A percentile compares a stretch with the other conserved stretches of the same genome.
Conservation (phyloP, 2,329 filamentous ascomycete species). For the Alternaria arborescens region DNA sequence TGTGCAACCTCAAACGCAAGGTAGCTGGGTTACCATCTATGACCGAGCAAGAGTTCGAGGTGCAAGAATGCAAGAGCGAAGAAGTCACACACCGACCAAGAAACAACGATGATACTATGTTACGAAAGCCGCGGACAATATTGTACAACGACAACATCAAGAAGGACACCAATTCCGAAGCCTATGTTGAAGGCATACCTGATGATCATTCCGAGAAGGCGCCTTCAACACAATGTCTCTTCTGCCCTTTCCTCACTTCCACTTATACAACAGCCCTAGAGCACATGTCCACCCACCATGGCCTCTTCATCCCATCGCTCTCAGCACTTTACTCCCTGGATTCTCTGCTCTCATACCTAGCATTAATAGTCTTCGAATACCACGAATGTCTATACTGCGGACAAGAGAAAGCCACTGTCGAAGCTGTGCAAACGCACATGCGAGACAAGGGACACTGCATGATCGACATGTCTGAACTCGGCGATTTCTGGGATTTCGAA, state of each 20-base stretch:
- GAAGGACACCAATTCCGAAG: background rate
- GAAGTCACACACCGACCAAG: background rate
- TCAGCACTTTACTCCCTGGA: background rate
- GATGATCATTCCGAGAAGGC: background rate
- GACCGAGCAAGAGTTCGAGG: background rate
- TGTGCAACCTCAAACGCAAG: slow-evolving; percentile 4
- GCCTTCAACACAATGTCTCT: slow-evolving; percentile 4
- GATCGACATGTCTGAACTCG: background rate
- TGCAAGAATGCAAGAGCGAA: background rate
- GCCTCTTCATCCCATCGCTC: background rate
- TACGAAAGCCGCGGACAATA: background rate
- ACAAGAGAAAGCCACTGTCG: background rate
- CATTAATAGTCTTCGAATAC: background rate
- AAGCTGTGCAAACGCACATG: slow-evolving; percentile 15
- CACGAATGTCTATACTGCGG: slow-evolving; percentile 12
- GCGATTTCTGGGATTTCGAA: background rate
- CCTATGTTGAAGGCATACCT: rapidly evolving
- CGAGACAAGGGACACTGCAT: slow-evolving; percentile 7
- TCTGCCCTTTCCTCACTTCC: background rate
- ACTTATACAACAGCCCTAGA: background rate
- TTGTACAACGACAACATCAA: too few species aligned
- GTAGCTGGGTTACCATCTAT: background rate
- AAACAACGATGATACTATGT: background rate
- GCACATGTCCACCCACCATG: slow-evolving; percentile 4
- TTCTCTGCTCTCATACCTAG: slow-evolving; percentile 7